Percentiles rank a stretch among this genome's conserved stretches.
phyloP scores from a whole-genome alignment of 163 green algal species.

The Chlorella variabilis region DNA sequence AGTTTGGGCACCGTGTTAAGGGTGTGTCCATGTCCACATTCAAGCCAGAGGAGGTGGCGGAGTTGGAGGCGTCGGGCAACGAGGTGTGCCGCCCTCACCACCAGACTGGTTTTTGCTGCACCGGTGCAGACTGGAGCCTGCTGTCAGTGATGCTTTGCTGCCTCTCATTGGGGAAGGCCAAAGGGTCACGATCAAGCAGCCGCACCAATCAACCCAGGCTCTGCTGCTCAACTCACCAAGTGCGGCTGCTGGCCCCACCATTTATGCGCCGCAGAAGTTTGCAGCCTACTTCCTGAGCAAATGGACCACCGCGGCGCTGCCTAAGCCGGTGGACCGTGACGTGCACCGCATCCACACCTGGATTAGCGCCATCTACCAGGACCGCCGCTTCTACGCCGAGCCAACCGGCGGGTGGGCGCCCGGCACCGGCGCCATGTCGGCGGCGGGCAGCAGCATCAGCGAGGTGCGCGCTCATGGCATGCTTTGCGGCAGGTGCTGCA shows the following conservation, averaged over 20 bases:
- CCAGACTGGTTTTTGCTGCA: background rate
- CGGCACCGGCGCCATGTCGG: background rate
- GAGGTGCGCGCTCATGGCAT: constrained; percentile 18
- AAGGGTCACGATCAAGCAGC: no score
- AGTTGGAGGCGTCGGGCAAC: constrained; percentile 62
- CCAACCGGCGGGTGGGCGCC: background rate
- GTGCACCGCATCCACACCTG: constrained; percentile 53
- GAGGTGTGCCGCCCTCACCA: constrained; percentile 37
- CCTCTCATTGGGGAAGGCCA: no score
- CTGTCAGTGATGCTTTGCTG: background rate
- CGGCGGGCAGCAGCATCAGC: constrained; percentile 14
- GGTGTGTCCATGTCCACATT: constrained; percentile 70
- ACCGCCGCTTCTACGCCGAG: constrained; percentile 16
- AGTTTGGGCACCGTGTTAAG: constrained; percentile 74
- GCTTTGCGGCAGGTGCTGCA: no score
- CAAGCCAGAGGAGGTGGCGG: constrained; percentile 69
- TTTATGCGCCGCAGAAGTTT: constrained; percentile 51
- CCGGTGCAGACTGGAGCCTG: background rate
- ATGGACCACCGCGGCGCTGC: constrained; percentile 56
- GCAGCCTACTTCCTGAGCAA: constrained; percentile 57
- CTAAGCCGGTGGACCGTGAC: constrained; percentile 61
- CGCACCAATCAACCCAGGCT: no score
- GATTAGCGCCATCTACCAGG: constrained; percentile 50
- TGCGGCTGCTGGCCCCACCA: no score
- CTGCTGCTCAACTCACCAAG: no score